Base-by-base conservation (phyloP, 768 basidiomycete genomes). In the Tremella fuciformis region DNA sequence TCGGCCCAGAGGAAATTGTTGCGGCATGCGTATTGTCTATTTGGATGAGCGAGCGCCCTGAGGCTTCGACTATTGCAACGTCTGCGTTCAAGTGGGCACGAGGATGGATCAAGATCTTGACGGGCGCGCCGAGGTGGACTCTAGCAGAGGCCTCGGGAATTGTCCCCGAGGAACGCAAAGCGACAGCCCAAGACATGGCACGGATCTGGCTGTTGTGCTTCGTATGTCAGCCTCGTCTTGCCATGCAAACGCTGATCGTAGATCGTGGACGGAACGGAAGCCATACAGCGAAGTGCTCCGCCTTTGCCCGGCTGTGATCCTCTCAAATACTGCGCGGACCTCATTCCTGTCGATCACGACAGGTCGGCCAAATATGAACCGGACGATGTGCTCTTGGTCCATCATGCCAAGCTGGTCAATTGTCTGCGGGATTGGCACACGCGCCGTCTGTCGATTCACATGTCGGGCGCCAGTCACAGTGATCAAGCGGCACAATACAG, bases 1-100 rank as follows among this genome's bases (percentile, higher is more conserved):
- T 72, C 19, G 70, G 70, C 0, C 70, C 70, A 16, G 70, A 72
- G 48, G 70, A 72, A 57, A 72, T 72, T 53, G 63, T 69, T 6
- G 68, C 51, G 8, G 61, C 63, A 3, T 61, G 54, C 40, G 40
- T 64, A 9, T 38, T 69, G 3, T 59, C 67, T 6, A 55, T 60
- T 11, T 72, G 48, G 49, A 65, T 64, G 51, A 60, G 50, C n/a
- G 59, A 67, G n/a, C 42, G 57, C 22, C 59, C 60, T 29, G 44
- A 59, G 24, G 64, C 64, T 16, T 37, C 26, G n/a, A 37, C 57
- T 8, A 60, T 71, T 24, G 70, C 70, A 1, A 22, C 52, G 22
- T 54, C 46, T 15, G 66, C 66, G 2, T 68, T 71, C 58, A 49
- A 50, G 16, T 71, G 67, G 62, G 70, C 67, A 0, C 57, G 66